A percentile compares a stretch with the other conserved stretches of the same genome.
Evolutionary conservation across 202 grass and related monocot species (phyloP).

Genomic region (Saccharum hybrid): DNA sequence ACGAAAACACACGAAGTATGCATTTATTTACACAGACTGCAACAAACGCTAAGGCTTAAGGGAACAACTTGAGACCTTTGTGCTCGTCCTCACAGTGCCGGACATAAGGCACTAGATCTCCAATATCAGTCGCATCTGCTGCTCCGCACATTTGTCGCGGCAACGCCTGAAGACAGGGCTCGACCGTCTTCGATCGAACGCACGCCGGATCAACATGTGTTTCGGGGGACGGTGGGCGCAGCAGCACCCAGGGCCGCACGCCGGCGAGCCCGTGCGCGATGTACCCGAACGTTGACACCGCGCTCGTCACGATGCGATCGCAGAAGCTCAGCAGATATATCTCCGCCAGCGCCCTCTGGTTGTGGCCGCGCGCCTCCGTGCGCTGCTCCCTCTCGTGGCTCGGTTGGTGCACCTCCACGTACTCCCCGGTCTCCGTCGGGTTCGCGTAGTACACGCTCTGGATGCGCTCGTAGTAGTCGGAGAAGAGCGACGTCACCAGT

Average conservation of each 20-base stretch:
- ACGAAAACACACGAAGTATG: not conserved
- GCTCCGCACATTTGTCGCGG: slow-evolving; percentile 44
- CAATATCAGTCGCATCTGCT: slow-evolving; percentile 30
- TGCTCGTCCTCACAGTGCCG: slow-evolving; percentile 62
- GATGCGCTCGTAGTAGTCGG: slow-evolving; percentile 66
- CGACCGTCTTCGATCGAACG: slow-evolving; percentile 41
- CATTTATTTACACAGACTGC: not conserved
- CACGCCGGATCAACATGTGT: slow-evolving; percentile 32
- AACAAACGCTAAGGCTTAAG: not conserved
- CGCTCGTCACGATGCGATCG: slow-evolving; percentile 61
- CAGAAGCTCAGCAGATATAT: slow-evolving; percentile 78
- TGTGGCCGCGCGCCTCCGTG: slow-evolving; percentile 58
- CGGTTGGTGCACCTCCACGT: slow-evolving; percentile 67
- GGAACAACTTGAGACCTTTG: slow-evolving; percentile 58
- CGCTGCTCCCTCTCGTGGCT: slow-evolving; percentile 71
- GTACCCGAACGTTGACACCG: slow-evolving; percentile 81
- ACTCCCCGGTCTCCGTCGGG: slow-evolving; percentile 49
- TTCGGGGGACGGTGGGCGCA: slow-evolving; percentile 38
- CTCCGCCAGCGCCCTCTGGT: slow-evolving; percentile 73
- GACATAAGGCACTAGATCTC: slow-evolving; percentile 37
- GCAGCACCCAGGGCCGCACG: slow-evolving; percentile 58
- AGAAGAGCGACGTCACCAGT: slow-evolving; percentile 62
- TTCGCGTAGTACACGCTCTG: slow-evolving; percentile 55
- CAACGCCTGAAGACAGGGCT: slow-evolving; percentile 64
- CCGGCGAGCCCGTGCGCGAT: slow-evolving; percentile 62